Evolutionary conservation across 2,329 filamentous ascomycete genomes (phyloP).

Genomic region (Xylaria sp.): DNA sequence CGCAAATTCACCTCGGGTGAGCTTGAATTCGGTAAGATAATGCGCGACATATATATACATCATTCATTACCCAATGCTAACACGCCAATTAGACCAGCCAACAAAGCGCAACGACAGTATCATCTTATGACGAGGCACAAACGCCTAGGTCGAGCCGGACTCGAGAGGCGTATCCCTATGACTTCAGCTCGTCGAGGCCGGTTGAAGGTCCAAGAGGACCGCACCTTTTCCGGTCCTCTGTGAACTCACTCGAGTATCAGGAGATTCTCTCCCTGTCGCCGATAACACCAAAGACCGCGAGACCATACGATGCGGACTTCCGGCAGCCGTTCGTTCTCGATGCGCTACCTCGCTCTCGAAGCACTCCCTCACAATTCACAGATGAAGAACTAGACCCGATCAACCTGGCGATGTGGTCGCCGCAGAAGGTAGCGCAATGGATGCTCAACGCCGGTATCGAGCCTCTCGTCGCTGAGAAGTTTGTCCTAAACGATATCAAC

Average conservation of each 20-base stretch:
- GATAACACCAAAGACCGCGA: constrained; percentile 72
- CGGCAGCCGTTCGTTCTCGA: constrained; percentile 53
- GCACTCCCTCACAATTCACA: constrained; percentile 64
- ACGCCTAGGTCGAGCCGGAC: constrained; percentile 77
- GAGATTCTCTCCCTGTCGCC: constrained; percentile 76
- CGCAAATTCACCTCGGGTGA: constrained; percentile 71
- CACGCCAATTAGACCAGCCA: constrained; percentile 66
- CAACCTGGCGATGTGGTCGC: constrained; percentile 74
- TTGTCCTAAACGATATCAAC: constrained; percentile 91
- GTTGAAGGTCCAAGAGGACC: constrained; percentile 86
- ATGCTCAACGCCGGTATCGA: constrained; percentile 89
- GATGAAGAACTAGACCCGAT: constrained; percentile 67
- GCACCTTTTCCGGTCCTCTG: constrained; percentile 83
- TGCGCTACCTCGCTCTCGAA: constrained; percentile 52
- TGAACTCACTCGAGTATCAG: constrained; percentile 61
- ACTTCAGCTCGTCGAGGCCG: constrained; percentile 68
- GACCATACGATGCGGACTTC: constrained; percentile 52
- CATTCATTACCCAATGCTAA: constrained; percentile 18
- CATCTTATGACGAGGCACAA: constrained; percentile 83
- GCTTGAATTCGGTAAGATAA: constrained; percentile 75
- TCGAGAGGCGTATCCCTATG: constrained; percentile 70
- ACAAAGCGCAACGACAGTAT: constrained; percentile 85
- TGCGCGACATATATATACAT: neutral
- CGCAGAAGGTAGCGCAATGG: constrained; percentile 83
- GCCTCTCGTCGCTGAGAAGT: constrained; percentile 79